Percentiles rank a stretch among this genome's conserved stretches.
phyloP scores from a whole-genome alignment of 2,329 filamentous ascomycete species.

The Colletotrichum theobromicola region DNA sequence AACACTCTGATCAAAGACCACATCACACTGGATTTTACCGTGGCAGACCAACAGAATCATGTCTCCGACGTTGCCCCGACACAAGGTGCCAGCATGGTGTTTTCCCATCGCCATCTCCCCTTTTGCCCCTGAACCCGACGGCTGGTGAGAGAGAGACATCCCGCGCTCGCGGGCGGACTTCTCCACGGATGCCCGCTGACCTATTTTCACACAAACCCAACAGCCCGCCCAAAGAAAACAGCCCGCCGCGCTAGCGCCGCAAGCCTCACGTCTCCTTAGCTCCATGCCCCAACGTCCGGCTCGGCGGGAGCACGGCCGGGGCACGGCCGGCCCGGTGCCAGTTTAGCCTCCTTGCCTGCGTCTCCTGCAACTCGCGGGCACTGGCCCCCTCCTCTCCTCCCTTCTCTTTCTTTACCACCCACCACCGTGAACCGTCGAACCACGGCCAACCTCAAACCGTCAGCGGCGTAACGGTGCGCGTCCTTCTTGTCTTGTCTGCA shows the following conservation, averaged over 20 bases:
- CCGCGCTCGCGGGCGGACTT: background rate
- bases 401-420: background rate
- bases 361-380: constrained; percentile 9
- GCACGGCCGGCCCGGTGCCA: constrained; percentile 21
- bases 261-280: background rate
- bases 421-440: background rate
- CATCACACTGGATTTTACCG: background rate
- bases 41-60: background rate
- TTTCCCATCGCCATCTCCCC: background rate
- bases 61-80: background rate
- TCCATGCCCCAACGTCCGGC: constrained; percentile 9
- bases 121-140: background rate
- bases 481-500: background rate
- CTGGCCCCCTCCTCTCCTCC: background rate
- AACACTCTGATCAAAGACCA: background rate
- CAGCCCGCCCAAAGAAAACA: background rate
- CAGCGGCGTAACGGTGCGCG: constrained; percentile 5
- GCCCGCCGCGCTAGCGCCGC: background rate
- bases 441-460: background rate
- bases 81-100: background rate
- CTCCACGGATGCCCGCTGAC: constrained; percentile 15
- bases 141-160: background rate
- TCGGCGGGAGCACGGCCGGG: constrained; percentile 21
- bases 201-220: background rate
- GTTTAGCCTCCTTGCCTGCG: constrained; percentile 14